Percentiles rank a stretch among this genome's conserved stretches.
These are phyloP conservation scores for Withania somnifera DNA, from an alignment of 305 asterid species.

Conservation along the genomic window DNA sequence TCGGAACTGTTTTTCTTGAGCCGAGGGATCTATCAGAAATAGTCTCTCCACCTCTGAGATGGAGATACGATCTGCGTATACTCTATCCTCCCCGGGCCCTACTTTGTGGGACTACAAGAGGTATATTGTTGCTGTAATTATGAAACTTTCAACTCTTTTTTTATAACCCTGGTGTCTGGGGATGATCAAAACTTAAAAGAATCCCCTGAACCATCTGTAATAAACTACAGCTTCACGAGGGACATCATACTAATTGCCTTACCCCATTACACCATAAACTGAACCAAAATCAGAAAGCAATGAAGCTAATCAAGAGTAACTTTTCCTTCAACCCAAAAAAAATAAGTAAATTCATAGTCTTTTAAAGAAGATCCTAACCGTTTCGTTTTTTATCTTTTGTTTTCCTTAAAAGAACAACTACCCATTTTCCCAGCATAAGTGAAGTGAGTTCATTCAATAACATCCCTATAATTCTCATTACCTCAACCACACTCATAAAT, in stretches of 20 bases:
- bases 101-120: too few species aligned
- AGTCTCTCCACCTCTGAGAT: too few species aligned
- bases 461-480: background rate
- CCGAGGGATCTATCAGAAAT: too few species aligned
- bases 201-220: background rate
- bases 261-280: background rate
- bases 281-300: background rate
- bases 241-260: background rate
- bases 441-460: background rate
- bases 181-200: background rate
- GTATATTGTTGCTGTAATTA: too few species aligned
- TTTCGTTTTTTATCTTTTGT: background rate
- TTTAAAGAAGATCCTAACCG: background rate
- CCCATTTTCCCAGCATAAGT: background rate
- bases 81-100: too few species aligned
- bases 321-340: background rate
- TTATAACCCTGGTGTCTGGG: background rate
- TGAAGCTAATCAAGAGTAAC: background rate
- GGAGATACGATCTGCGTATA: too few species aligned
- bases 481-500: background rate
- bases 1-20: too few species aligned
- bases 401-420: background rate
- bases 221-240: background rate
- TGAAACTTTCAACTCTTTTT: background rate
- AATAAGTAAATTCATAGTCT: background rate